Evolutionary conservation across 768 basidiomycete genomes (phyloP), one percentile per base, ranked within the genome.

Genomic region (Podaxis mareebaensis): DNA sequence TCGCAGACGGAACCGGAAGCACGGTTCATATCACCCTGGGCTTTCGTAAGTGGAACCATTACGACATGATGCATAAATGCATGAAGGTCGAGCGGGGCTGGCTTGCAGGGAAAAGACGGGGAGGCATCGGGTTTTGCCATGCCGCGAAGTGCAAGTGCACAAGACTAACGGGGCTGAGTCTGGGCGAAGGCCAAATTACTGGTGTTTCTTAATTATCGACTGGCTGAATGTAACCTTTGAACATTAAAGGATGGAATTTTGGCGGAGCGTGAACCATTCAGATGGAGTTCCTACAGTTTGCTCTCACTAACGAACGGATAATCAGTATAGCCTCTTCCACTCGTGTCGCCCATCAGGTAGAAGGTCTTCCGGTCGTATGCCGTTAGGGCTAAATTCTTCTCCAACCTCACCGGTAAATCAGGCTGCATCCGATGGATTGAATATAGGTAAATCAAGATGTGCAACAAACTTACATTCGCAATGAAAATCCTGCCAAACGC

Each of bases 401-500:
- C 13, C 15, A 65, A 44, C 4, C 66, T 53, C 49, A 58, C 53
- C 11, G 66, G 66, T 11, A 67, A 46, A 22, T 67, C 63, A 55
- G 66, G 66, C 66, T 67, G 28, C 15, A 48, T 10, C 3, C 20
- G 8, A 11, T 28, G 22, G 12, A 26, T 28, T 10, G 24, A 51
- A 10, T 11, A 51, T 0, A 4, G 13, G 22, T 51, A 22, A 51
- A 20, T 3, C 17, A 17, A 15, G 3, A 26, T 13, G 10, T 3
- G 24, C 12, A 51, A 26, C 20, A 8, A 51, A 51, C 24, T 12
- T 22, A 77, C 76, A 57, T 77, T 78, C 3, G 76, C 67, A n/a
- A 75, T 66, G 66, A 69, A 78, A 6, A 53, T 52, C 46, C 73
- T 64, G 2, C 76, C 77, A 59, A 75, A 74, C 1, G 73, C 69